A percentile compares a stretch with the other conserved stretches of the same genome.
These are phyloP conservation scores for Entelexis paramagnoliae DNA, from an alignment of 1,139 yeast genomes.

Conservation along the genomic window DNA sequence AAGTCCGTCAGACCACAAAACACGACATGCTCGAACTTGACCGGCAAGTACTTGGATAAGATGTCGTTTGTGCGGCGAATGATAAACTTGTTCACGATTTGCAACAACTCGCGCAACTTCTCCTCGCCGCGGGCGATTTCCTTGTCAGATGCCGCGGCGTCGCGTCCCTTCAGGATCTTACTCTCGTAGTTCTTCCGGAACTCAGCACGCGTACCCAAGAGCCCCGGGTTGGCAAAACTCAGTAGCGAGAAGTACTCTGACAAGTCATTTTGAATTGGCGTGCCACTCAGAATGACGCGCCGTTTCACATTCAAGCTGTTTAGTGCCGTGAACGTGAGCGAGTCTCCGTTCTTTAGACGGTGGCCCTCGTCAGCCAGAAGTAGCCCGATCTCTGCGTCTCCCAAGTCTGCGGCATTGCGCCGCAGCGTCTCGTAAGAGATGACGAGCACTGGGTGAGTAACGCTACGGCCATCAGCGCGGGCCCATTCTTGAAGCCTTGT, in stretches of 20 bases:
- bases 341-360: slow-evolving; percentile 86
- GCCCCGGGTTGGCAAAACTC: slow-evolving; percentile 90
- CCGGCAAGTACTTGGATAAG: slow-evolving; percentile 82
- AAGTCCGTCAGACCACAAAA: slow-evolving; percentile 76
- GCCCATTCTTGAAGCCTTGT: slow-evolving; percentile 78
- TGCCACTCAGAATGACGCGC: slow-evolving; percentile 88
- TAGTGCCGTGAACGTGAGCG: slow-evolving; percentile 80
- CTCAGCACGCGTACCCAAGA: slow-evolving; percentile 72
- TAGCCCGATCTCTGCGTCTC: slow-evolving; percentile 74
- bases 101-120: slow-evolving; percentile 61
- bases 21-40: slow-evolving; percentile 90
- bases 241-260: slow-evolving; percentile 88
- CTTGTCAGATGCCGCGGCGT: slow-evolving; percentile 76
- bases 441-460: slow-evolving; percentile 86
- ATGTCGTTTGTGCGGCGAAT: slow-evolving; percentile 94
- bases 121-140: slow-evolving; percentile 64
- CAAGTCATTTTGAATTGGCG: slow-evolving; percentile 94
- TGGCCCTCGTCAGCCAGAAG: slow-evolving; percentile 96
- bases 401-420: slow-evolving; percentile 68
- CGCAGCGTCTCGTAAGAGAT: slow-evolving; percentile 93
- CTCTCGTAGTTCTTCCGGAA: slow-evolving; percentile 78
- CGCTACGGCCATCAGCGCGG: slow-evolving; percentile 72
- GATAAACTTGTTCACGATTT: slow-evolving; percentile 75
- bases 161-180: slow-evolving; percentile 74
- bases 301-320: slow-evolving; percentile 74